phyloP scores from a whole-genome alignment of 2,329 filamentous ascomycete genomes.

The Hawksworthiomyces lignivorus region DNA sequence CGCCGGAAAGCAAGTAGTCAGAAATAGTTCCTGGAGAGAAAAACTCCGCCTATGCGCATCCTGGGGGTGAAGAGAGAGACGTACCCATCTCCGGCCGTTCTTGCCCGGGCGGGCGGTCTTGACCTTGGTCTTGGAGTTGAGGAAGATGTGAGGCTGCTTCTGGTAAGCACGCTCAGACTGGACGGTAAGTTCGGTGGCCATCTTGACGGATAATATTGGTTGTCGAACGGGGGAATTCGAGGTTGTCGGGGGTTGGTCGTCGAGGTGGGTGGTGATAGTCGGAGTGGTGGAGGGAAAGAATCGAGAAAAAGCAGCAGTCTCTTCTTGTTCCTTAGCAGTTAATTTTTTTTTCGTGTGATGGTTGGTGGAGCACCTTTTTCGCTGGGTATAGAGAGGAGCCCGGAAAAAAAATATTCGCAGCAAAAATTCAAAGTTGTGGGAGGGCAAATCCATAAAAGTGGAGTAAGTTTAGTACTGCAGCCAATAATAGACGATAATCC shows the following conservation, averaged over 20 bases:
- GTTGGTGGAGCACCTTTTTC: constrained; percentile 11
- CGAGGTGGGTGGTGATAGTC: neutral
- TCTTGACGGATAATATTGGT: constrained; percentile 32
- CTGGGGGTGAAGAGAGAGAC: constrained; percentile 8
- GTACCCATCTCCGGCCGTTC: constrained; percentile 69
- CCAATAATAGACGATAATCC: neutral
- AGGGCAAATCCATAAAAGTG: constrained; percentile 13
- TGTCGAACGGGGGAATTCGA: constrained; percentile 3
- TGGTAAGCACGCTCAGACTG: constrained; percentile 99
- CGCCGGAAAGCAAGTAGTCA: neutral
- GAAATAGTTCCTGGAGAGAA: neutral
- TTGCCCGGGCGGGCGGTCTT: constrained; percentile 81
- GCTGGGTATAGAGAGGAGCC: constrained; percentile 4
- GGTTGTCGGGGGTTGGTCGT: constrained; percentile 6
- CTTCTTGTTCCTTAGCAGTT: no score
- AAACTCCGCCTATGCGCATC: no score
- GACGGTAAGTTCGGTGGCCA: constrained; percentile 98
- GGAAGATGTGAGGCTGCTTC: constrained; percentile 99
- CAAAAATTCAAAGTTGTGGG: constrained; percentile 14
- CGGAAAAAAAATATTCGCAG: constrained; percentile 9
- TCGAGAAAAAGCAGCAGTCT: constrained; percentile 7
- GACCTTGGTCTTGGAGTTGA: constrained; percentile 88
- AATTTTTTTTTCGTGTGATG: constrained; percentile 17
- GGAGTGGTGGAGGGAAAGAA: neutral
- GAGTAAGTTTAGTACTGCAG: neutral